Evolutionary conservation across 768 basidiomycete genomes (phyloP).

Genomic region (Russula sp.): DNA sequence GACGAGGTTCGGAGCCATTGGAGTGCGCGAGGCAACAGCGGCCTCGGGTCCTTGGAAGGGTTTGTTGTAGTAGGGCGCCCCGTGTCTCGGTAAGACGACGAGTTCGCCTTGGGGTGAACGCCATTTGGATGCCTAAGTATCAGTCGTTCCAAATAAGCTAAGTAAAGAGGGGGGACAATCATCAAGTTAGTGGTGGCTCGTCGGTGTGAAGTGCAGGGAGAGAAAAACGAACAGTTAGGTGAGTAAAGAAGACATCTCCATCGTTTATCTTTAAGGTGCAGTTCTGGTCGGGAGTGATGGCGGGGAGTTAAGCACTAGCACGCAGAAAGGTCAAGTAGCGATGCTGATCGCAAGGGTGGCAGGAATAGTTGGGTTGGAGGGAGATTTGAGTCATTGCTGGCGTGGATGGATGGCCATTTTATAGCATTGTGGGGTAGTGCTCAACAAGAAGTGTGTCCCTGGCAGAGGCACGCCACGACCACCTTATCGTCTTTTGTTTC

Average conservation of each 20-base stretch:
- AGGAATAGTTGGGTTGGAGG: background rate
- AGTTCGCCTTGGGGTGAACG: background rate
- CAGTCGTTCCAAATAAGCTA: background rate
- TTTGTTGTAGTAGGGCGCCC: background rate
- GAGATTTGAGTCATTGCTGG: background rate
- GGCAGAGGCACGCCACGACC: background rate
- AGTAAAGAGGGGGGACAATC: background rate
- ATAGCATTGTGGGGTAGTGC: background rate
- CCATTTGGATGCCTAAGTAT: background rate
- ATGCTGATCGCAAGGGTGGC: background rate
- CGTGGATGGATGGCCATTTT: background rate
- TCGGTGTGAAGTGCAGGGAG: background rate
- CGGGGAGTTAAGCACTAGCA: background rate
- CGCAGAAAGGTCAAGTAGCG: background rate
- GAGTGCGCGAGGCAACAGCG: background rate
- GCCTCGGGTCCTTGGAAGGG: background rate
- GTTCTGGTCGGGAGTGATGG: background rate
- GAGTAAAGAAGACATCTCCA: conserved; percentile 3
- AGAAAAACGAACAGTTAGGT: conserved; percentile 12
- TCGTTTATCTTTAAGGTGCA: background rate
- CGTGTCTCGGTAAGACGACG: background rate
- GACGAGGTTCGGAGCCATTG: background rate
- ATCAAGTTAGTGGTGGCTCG: background rate
- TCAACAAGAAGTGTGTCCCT: background rate
- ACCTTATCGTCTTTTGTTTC: background rate